phyloP scores from a whole-genome alignment of 2,329 filamentous ascomycete genomes.

The Cercospora berteroae region DNA sequence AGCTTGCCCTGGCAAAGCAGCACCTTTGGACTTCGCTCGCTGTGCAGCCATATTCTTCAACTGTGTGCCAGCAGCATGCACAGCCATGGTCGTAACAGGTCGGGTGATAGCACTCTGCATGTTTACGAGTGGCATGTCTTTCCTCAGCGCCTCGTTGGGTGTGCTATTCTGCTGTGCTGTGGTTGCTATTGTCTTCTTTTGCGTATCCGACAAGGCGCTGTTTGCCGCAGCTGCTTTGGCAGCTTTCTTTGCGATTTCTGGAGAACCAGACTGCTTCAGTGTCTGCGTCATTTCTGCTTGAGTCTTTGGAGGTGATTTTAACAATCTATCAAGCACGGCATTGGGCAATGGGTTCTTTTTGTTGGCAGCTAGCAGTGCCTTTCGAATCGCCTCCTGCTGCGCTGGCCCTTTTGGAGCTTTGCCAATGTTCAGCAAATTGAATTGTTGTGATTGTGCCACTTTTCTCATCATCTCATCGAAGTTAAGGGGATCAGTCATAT shows the following conservation, averaged over 20 bases:
- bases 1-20: slow-evolving; percentile 29
- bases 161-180: slow-evolving; percentile 19
- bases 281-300: slow-evolving; percentile 33
- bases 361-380: slow-evolving; percentile 35
- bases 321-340: slow-evolving; percentile 31
- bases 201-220: slow-evolving; percentile 25
- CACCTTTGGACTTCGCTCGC: slow-evolving; percentile 27
- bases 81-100: slow-evolving; percentile 37
- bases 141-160: slow-evolving; percentile 28
- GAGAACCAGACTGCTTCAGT: slow-evolving; percentile 28
- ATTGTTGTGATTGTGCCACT: slow-evolving; percentile 36
- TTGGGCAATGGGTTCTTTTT: slow-evolving; percentile 32
- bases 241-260: slow-evolving; percentile 29
- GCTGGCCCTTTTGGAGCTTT: slow-evolving; percentile 31
- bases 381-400: slow-evolving; percentile 34
- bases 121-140: slow-evolving; percentile 36
- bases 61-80: slow-evolving; percentile 33
- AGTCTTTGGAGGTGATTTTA: slow-evolving; percentile 32
- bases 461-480: slow-evolving; percentile 38
- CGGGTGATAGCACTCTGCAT: slow-evolving; percentile 37
- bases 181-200: slow-evolving; percentile 27
- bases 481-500: slow-evolving; percentile 41
- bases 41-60: slow-evolving; percentile 34
- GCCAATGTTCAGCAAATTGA: slow-evolving; percentile 31
- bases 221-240: slow-evolving; percentile 28